Base-by-base conservation (phyloP, 805 yeast genomes). In the Helenozyma rhizophorensis region DNA sequence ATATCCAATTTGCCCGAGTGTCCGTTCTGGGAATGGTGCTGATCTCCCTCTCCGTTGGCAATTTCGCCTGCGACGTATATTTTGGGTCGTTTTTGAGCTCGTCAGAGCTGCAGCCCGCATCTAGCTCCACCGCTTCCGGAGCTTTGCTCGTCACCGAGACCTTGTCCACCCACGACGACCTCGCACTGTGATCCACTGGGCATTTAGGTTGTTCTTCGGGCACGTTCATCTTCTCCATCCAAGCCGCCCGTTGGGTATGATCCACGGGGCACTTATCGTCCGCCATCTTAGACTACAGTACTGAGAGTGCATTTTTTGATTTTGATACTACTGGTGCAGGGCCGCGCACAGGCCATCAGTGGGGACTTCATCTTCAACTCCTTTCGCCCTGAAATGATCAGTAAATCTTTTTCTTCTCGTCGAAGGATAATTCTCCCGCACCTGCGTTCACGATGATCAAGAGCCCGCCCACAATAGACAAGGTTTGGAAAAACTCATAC, bases 391-490 rank as follows among this genome's bases (percentile, higher is more conserved):
- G n/a, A n/a, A n/a, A n/a, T n/a, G n/a, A 17, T 39, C 64, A 87
- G 57, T 83, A 86, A 39, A 85, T 80, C 71, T 90, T 90, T 70
- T 90, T 89, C 81, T 93, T 90, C 60, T 88, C 97, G 54, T 90
- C 98, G 37, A 90, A 66, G 17, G 95, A 84, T 44, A 90, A 71
- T 49, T 84, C 89, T 31, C 98, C 98, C 19, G 97, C 97, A 42
- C 98, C 98, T 3, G 96, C 86, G 63, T 84, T 87, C 39, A 86
- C 96, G 40, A 93, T 85, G 46, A 93, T 68, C 41, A 90, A 65
- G 42, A 90, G 74, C 1, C 97, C 98, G 37, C 98, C 98, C 31
- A 90, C 89, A 56, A 90, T 90, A 37, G 95, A 83, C 55, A 90
- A 70, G 24, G 95, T 87, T 67, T 93, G 98, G 74, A 83, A 90